Conservation (phyloP, 495 filamentous ascomycete species). For the Penicillium argentinense region DNA sequence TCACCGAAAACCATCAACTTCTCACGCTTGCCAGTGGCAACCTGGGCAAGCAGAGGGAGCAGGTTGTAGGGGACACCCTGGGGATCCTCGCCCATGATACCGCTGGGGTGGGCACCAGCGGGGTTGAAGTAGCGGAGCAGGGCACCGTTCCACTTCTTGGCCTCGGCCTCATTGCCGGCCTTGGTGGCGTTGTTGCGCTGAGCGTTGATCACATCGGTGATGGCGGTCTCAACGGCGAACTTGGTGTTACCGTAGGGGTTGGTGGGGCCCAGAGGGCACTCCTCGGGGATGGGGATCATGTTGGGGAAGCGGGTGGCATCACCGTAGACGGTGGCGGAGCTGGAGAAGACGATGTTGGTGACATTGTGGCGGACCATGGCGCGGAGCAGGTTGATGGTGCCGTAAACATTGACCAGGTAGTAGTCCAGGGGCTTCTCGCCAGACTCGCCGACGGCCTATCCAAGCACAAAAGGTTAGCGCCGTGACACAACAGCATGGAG, state of each 20-base stretch:
- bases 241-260: constrained; percentile 98
- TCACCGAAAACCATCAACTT: constrained; percentile 94
- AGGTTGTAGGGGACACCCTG: constrained; percentile 96
- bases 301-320: constrained; percentile 93
- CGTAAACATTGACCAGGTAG: constrained; percentile 94
- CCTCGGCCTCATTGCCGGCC: constrained; percentile 64
- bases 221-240: constrained; percentile 83
- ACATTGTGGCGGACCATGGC: constrained; percentile 89
- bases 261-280: constrained; percentile 92
- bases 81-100: constrained; percentile 98
- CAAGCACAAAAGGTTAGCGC: no score
- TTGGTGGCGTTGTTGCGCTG: constrained; percentile 82
- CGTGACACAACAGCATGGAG: no score
- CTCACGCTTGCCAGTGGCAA: constrained; percentile 90
- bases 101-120: constrained; percentile 88
- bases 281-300: constrained; percentile 98
- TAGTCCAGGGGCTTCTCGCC: constrained; percentile 95
- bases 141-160: constrained; percentile 86
- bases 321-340: constrained; percentile 94
- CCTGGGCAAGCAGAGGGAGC: constrained; percentile 89
- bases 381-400: constrained; percentile 82
- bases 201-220: constrained; percentile 85
- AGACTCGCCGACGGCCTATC: constrained; percentile 95
- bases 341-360: constrained; percentile 96
- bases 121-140: constrained; percentile 98